Conservation (phyloP, 805 yeast species). For the Yarrowia bubula region DNA sequence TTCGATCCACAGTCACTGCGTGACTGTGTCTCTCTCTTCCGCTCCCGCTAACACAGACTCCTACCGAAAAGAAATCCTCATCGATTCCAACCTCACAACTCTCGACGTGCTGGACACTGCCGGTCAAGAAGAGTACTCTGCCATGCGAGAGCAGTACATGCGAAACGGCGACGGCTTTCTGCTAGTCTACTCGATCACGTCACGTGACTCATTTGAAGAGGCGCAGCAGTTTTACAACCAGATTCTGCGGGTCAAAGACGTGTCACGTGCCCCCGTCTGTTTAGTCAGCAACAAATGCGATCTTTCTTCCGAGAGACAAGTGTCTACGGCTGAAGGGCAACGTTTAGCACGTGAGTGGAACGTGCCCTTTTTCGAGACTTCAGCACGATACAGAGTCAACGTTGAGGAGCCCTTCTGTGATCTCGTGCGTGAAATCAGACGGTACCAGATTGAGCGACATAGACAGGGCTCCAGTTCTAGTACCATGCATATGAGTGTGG, state of each 20-base stretch:
- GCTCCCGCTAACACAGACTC: conserved; percentile 37
- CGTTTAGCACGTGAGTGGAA: conserved; percentile 65
- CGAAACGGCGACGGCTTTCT: conserved; percentile 93
- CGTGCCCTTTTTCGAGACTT: conserved; percentile 73
- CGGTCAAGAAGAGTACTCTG: conserved; percentile 95
- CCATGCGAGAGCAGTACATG: conserved; percentile 93
- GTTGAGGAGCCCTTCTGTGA: conserved; percentile 83
- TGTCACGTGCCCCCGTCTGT: conserved; percentile 66
- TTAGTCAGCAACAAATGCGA: conserved; percentile 89
- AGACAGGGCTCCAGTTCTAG: conserved; percentile 28
- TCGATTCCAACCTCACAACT: conserved; percentile 74
- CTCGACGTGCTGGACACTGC: conserved; percentile 95
- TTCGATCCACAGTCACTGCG: not conserved
- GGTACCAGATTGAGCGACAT: conserved; percentile 28
- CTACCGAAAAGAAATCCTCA: conserved; percentile 75
- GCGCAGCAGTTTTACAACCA: conserved; percentile 75
- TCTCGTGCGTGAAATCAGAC: conserved; percentile 37
- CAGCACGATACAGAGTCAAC: conserved; percentile 86
- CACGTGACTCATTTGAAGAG: conserved; percentile 81
- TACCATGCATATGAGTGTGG: conserved; percentile 15
- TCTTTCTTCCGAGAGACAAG: conserved; percentile 72
- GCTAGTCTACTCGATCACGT: conserved; percentile 80
- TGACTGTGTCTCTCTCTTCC: not conserved
- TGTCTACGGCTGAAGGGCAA: conserved; percentile 81
- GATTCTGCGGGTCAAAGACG: conserved; percentile 62